Percentiles rank a stretch among this genome's conserved stretches.
Conservation (phyloP, 257 asterid species). For the Anisodus acutangulus region DNA sequence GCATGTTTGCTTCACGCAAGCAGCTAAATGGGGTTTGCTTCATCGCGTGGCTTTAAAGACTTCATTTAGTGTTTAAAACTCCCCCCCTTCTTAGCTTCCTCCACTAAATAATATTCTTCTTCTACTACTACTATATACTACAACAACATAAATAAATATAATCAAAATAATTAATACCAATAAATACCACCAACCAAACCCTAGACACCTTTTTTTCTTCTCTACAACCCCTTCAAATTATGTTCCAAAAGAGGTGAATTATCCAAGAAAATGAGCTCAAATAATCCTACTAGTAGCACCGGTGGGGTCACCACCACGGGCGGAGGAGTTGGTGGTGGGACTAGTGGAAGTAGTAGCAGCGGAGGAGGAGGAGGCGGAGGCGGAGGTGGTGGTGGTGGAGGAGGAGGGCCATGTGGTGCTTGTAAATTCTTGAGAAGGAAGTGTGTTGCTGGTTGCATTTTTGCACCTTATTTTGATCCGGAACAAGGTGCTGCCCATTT, state of each 20-base stretch:
- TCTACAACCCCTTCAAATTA: conserved; percentile 26
- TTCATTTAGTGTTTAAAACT: conserved; percentile 59
- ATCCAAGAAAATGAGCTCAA: conserved; percentile 25
- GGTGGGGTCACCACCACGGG: conserved; percentile 35
- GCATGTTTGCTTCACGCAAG: conserved; percentile 99
- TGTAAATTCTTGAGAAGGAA: conserved; percentile 96
- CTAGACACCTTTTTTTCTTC: conserved; percentile 41
- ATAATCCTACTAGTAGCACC: conserved; percentile 44
- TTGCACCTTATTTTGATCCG: conserved; percentile 91
- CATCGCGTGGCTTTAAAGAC: conserved; percentile 98
- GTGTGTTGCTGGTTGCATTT: conserved; percentile 85
- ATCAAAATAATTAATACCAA: neutral
- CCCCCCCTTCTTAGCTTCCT: conserved; percentile 36
- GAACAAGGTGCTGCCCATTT: conserved; percentile 98
- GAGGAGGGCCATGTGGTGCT: conserved; percentile 96
- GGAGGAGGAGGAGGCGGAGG: conserved; percentile 22
- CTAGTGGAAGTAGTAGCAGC: conserved; percentile 32
- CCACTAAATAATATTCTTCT: neutral
- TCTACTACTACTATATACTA: conserved; percentile 26
- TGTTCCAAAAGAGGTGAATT: conserved; percentile 15
- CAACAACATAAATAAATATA: neutral
- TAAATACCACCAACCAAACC: conserved; percentile 62
- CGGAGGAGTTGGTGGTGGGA: conserved; percentile 41
- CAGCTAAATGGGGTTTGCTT: conserved; percentile 86
- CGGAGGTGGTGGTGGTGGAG: conserved; percentile 36